Percentiles rank a stretch among this genome's conserved stretches.
phyloP scores from a whole-genome alignment of 2,329 filamentous ascomycete genomes.

The Verticillium isaacii region DNA sequence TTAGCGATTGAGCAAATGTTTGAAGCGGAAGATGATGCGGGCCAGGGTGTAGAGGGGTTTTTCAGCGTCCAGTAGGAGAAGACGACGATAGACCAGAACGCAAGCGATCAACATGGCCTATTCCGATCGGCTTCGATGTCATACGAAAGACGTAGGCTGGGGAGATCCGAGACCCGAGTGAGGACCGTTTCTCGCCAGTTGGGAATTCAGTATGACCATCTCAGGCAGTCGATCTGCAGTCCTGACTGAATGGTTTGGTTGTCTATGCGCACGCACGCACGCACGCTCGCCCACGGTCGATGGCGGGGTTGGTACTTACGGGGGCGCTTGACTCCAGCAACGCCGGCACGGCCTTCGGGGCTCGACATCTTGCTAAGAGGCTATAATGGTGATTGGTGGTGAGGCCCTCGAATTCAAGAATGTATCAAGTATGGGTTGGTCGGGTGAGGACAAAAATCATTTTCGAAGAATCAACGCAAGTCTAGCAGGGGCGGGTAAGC shows the following conservation, averaged over 20 bases:
- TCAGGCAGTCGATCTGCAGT: not conserved
- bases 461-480: not conserved
- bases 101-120: not conserved
- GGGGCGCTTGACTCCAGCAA: constrained; percentile 36
- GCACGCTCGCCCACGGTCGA: not conserved
- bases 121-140: too few relatives aligned
- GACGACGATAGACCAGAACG: not conserved
- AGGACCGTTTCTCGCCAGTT: not conserved
- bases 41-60: not conserved
- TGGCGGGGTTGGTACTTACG: constrained; percentile 24
- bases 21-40: not conserved
- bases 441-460: not conserved
- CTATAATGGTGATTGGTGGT: not conserved
- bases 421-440: constrained; percentile 3
- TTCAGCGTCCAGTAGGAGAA: not conserved
- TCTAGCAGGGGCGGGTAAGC: not conserved
- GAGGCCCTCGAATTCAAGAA: not conserved
- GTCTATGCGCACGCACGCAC: not conserved
- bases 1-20: constrained; percentile 8
- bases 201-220: not conserved
- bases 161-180: not conserved
- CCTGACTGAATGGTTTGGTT: not conserved
- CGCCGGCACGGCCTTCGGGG: constrained; percentile 33
- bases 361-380: constrained; percentile 27
- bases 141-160: not conserved